Conservation (phyloP, 129 eudicot species). For the Pulicaria dysenterica region DNA sequence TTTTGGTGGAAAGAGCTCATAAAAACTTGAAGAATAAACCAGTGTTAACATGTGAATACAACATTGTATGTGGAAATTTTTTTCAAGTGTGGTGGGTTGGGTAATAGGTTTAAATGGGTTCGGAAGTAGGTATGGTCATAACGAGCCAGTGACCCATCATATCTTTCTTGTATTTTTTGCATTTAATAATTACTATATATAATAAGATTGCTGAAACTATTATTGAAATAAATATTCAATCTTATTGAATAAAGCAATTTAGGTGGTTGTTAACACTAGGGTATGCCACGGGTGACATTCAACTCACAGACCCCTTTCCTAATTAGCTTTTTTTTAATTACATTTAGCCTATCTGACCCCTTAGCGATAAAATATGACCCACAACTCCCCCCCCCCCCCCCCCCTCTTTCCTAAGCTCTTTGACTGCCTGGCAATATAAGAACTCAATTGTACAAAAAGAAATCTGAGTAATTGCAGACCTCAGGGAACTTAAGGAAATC, state of each 20-base stretch:
- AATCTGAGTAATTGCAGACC: slow-evolving; percentile 42
- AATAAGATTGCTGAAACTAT: no score
- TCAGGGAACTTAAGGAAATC: slow-evolving; percentile 78
- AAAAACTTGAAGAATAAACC: no score
- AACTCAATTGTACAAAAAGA: slow-evolving; percentile 12
- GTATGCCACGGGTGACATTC: neutral
- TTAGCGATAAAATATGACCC: neutral
- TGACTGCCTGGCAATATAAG: neutral
- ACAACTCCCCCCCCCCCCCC: neutral
- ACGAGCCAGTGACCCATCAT: no score
- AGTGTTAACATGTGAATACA: no score
- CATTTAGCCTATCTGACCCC: neutral
- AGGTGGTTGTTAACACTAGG: neutral
- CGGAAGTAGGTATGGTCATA: no score
- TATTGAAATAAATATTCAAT: neutral
- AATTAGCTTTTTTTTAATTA: neutral
- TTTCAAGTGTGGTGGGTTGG: no score
- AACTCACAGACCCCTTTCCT: neutral
- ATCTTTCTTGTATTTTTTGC: no score
- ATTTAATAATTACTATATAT: no score
- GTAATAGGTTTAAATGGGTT: no score
- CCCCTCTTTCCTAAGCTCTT: no score
- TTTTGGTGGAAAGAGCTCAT: no score
- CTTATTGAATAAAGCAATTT: neutral
- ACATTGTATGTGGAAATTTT: no score